Base-by-base conservation (phyloP, 1,284 basidiomycete species). In the Ganoderma multipileum region DNA sequence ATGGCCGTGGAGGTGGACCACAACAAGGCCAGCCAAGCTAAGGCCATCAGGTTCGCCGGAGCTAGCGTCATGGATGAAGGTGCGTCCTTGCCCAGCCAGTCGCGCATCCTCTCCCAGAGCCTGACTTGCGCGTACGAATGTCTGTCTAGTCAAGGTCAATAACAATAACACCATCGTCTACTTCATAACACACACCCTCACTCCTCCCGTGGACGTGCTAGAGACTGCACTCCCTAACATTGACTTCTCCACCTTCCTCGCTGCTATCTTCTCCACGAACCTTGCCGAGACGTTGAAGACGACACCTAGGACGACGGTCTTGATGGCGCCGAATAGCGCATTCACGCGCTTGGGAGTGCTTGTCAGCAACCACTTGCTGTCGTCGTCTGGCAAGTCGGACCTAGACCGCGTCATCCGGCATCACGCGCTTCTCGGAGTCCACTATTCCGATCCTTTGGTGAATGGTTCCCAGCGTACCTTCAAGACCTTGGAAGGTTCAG, bases 311-410 rank as follows among this genome's bases (percentile, higher is more conserved):
- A 91, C 93, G 5, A 94, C 95, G 1, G 89, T 96, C 71, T 87
- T 99, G 57, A 90, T 98, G 30, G 98, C 98, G 0, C 90, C 88
- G 54, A 99, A 99, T 77, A 80, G 84, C 36, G 98, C 96, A 0
- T 99, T 98, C 83, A 88, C 89, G 71, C 87, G 91, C 1, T 86
- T 99, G 3, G 98, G 98, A 7, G 73, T 84, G 65, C 86, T 99
- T 47, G 92, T 95, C 68, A 96, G 94, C 84, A 89, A 89, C 38
- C 96, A 98, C 79, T 86, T 99, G 16, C 87, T 98, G 14, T 87
- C 91, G 0, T 86, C 91, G 16, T 86, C 89, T 28, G 87, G 93
- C 7, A 94, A 92, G 77, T 80, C 87, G 63, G 95, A 98, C 77
- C 81, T 99, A 58, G 89, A 93, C 73, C 89, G 88, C 41, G 90